Conservation (phyloP, 768 basidiomycete species). For the Lanmaoa rubissima region DNA sequence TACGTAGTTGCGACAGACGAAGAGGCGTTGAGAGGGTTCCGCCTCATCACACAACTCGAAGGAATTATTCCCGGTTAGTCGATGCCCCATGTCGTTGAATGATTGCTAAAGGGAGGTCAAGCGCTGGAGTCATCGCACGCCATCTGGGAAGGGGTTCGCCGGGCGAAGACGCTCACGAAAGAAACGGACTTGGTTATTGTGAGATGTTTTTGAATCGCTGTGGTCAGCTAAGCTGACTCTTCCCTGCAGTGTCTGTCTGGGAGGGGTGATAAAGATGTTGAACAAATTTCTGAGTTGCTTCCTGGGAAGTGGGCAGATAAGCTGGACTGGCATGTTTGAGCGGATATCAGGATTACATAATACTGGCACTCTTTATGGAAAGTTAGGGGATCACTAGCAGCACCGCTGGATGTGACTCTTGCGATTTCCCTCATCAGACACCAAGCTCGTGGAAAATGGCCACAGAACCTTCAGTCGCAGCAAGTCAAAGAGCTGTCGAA, state of each 20-base stretch:
- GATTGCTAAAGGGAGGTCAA: slow-evolving; percentile 28
- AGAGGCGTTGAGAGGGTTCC: slow-evolving; percentile 89
- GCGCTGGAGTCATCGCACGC: slow-evolving; percentile 96
- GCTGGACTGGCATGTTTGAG: slow-evolving; percentile 84
- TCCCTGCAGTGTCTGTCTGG: slow-evolving; percentile 79
- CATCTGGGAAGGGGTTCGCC: slow-evolving; percentile 85
- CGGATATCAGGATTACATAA: no score
- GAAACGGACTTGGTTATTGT: slow-evolving; percentile 90
- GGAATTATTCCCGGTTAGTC: slow-evolving; percentile 91
- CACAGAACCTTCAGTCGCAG: slow-evolving; percentile 36
- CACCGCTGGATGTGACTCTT: slow-evolving; percentile 12
- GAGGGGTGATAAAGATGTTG: slow-evolving; percentile 97
- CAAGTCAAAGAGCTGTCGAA: slow-evolving; percentile 63
- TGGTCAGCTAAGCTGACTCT: slow-evolving; percentile 8
- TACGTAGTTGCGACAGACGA: slow-evolving; percentile 94
- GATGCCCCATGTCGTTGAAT: neutral
- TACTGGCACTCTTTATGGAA: slow-evolving; percentile 17
- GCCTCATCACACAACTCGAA: slow-evolving; percentile 87
- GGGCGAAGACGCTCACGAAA: slow-evolving; percentile 82
- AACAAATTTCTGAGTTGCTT: slow-evolving; percentile 90
- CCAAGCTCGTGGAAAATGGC: slow-evolving; percentile 36
- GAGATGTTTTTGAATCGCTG: slow-evolving; percentile 34
- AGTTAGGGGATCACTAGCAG: neutral
- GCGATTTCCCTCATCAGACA: neutral
- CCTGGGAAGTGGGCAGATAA: slow-evolving; percentile 92